These are phyloP conservation scores for Trichoderma lentiforme DNA, from an alignment of 2,329 filamentous ascomycete genomes.

Conservation along the genomic window DNA sequence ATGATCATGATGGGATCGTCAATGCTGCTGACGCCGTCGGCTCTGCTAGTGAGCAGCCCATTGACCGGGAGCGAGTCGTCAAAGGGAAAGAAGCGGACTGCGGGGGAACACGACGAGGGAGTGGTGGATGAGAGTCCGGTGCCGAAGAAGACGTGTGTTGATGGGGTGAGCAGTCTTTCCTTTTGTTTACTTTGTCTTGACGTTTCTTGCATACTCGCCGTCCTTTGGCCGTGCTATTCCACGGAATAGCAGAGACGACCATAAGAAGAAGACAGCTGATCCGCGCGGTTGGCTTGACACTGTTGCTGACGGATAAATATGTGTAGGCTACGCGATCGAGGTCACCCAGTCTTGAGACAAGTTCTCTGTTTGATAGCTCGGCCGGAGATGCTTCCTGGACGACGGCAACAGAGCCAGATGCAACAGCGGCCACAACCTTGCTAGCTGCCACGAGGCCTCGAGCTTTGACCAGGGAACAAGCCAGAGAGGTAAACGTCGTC, in stretches of 20 bases:
- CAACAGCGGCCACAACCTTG: conserved; percentile 13
- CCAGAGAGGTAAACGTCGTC: conserved; percentile 43
- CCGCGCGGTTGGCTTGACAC: neutral
- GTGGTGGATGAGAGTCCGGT: conserved; percentile 25
- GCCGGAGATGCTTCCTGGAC: conserved; percentile 49
- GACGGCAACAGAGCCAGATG: conserved; percentile 48
- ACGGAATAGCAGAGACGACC: neutral
- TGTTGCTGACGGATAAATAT: neutral
- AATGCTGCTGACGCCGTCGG: conserved; percentile 2
- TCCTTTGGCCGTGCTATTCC: neutral
- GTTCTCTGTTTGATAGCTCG: conserved; percentile 51
- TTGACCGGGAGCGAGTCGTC: conserved; percentile 20
- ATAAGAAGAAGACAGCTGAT: neutral
- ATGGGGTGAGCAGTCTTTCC: conserved; percentile 28
- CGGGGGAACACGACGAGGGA: conserved; percentile 28
- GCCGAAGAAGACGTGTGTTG: conserved; percentile 35
- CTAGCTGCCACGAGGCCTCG: conserved; percentile 20
- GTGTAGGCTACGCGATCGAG: conserved; percentile 23
- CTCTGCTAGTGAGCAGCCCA: conserved; percentile 22
- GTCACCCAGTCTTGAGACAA: conserved; percentile 40
- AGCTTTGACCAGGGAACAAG: conserved; percentile 50
- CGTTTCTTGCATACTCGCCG: neutral
- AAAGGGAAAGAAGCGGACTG: conserved; percentile 29
- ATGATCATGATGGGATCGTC: neutral
- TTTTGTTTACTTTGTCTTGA: neutral